Evolutionary conservation across 2,329 filamentous ascomycete genomes (phyloP), one percentile per base, ranked within the genome.

Genomic region (Microascus cirrosus): DNA sequence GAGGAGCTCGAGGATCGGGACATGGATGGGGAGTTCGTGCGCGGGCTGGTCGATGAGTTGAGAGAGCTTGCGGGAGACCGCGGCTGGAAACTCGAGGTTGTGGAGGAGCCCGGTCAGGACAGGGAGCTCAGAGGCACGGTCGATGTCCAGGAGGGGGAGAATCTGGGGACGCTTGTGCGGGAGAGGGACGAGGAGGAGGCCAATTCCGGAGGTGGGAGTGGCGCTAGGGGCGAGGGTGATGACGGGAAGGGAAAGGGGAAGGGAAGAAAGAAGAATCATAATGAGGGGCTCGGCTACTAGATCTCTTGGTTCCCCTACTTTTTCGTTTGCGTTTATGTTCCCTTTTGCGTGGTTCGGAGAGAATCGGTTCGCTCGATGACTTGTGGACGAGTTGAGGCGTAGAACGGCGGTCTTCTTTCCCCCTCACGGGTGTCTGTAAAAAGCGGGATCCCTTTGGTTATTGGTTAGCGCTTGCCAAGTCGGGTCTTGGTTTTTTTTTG

Each of bases 81-180:
- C 62, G 83, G 84, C 18, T 96, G 91, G 90, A 87, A 85, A 65
- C 74, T 96, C 60, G 89, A 94, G 69, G 77, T 94, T 15, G 82
- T 94, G 1, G 87, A 94, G 65, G 77, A 83, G 12, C 81, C 85
- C 1, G 78, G 81, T 24, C 73, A 77, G 4, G 67, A 69, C 4
- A 66, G 72, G 61, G 86, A 90, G 66, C 81, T 93, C 48, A 75
- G 86, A 52, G 89, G 86, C 0, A 82, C 89, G 50, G 79, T 93
- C 18, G 84, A 86, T 32, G 78, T 81, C 1, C 76, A 81, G 0
- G 74, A 77, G 11, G 69, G 73, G 10, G 68, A 66, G 18, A 53
- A 55, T 20, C 12, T 50, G 18, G 45, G 20, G 11, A 50, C 45
- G 35, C n/a, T 53, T 5, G 11, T n/a, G 28, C n/a, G 34, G 34